Base-by-base conservation (phyloP, 2,329 filamentous ascomycete species). In the Pyrenophora graminea region DNA sequence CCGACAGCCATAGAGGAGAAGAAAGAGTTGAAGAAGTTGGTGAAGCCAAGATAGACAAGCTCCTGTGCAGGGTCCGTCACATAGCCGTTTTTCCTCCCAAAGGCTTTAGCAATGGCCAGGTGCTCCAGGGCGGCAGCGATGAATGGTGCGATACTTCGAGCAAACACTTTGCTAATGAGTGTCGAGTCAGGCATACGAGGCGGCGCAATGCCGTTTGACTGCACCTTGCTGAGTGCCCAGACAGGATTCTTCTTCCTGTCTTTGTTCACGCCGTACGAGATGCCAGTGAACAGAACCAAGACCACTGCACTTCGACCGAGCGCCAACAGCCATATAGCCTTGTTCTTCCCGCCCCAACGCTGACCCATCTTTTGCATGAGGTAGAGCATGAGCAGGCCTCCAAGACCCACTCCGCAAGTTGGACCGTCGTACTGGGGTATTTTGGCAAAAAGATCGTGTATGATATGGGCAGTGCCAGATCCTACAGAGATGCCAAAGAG, bases 1-100 rank as follows among this genome's bases (percentile, higher is more conserved):
- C 84, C 83, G 10, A 86, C 76, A n/a, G 83, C 78, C 82, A 87
- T 85, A 8, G 81, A 76, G 18, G 83, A 81, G 68, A 88, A 87
- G 70, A 86, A 83, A 39, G 80, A 81, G 70, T 86, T 87, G 71
- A 85, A 77, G 51, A 87, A 79, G 68, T 87, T 87, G 34, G 80
- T 79, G 13, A 82, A 69, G 8, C 85, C 85, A 3, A 86, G 80
- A 59, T 85, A 87, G 49, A 82, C 82, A 2, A 88, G 79, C 57
- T 88, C 85, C 64, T 88, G 85, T 10, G 82, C 85, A 57, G 85
- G 80, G 56, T 88, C 84, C 34, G 84, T 82, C 6, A 79, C 76
- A 63, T 88, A 88, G 60, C 81, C 78, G 67, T 87, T 86, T 54
- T 79, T 79, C 8, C 84, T 76, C 1, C 79, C 82, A 58, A 88